A percentile compares a stretch with the other conserved stretches of the same genome.
Conservation (phyloP, 306 rosid species). For the Acmispon strigosus region DNA sequence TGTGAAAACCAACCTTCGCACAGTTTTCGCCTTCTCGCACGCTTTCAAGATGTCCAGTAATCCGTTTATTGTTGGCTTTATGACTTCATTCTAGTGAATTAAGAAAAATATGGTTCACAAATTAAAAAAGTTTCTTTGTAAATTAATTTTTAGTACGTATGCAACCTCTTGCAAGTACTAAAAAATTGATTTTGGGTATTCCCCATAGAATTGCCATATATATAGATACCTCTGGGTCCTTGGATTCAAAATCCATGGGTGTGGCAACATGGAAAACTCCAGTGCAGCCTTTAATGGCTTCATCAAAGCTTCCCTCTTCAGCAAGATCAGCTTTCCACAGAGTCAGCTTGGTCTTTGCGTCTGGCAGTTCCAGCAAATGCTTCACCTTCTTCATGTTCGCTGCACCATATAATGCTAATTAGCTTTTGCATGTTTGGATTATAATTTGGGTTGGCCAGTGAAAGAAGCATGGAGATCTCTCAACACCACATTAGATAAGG, state of each 20-base stretch:
- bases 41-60: slow-evolving; percentile 58
- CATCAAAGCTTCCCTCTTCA: slow-evolving; percentile 66
- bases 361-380: slow-evolving; percentile 59
- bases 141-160: too few species aligned
- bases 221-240: slow-evolving; percentile 71
- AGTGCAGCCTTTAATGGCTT: slow-evolving; percentile 64
- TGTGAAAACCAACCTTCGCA: slow-evolving; percentile 51
- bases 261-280: slow-evolving; percentile 90
- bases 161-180: too few species aligned
- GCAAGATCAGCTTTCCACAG: slow-evolving; percentile 78
- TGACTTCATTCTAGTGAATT: slow-evolving; percentile 81
- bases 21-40: slow-evolving; percentile 41
- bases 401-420: background rate
- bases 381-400: slow-evolving; percentile 67
- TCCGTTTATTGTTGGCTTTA: slow-evolving; percentile 54
- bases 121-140: too few species aligned
- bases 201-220: too few species aligned
- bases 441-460: too few species aligned
- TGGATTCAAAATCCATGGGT: slow-evolving; percentile 75
- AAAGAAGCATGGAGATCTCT: too few species aligned
- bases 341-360: slow-evolving; percentile 39
- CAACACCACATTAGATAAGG: too few species aligned
- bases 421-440: background rate
- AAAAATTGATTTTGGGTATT: too few species aligned
- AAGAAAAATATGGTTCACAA: too few species aligned